A percentile compares a stretch with the other conserved stretches of the same genome.
Conservation (phyloP, 2,329 filamentous ascomycete species). For the Furcasterigmium sp. region DNA sequence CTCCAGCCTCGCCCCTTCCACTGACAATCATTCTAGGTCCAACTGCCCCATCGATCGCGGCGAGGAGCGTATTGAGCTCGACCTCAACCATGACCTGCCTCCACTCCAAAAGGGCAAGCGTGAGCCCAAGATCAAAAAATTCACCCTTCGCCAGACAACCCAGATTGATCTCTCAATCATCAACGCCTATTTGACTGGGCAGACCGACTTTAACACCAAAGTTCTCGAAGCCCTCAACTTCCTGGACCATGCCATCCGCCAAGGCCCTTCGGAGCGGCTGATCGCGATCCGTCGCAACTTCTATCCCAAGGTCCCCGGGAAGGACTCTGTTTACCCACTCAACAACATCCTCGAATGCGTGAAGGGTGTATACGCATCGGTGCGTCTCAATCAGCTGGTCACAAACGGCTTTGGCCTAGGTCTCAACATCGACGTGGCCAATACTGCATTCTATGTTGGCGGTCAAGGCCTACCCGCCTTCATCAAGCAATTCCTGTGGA, state of each 20-base stretch:
- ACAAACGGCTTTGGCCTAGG: constrained; percentile 56
- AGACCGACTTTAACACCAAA: constrained; percentile 55
- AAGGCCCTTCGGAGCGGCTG: constrained; percentile 65
- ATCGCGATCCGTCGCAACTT: constrained; percentile 77
- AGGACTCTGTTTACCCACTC: constrained; percentile 47
- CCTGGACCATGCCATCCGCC: constrained; percentile 81
- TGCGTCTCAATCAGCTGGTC: constrained; percentile 61
- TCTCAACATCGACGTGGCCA: constrained; percentile 87
- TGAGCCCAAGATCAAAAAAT: constrained; percentile 19
- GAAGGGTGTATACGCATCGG: constrained; percentile 85
- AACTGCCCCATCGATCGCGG: constrained; percentile 33
- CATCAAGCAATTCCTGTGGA: constrained; percentile 20
- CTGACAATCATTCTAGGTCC: no score
- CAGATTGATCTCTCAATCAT: constrained; percentile 64
- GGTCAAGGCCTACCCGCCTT: constrained; percentile 28
- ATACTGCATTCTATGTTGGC: constrained; percentile 77
- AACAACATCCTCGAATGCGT: constrained; percentile 63
- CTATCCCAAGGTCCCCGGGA: constrained; percentile 54
- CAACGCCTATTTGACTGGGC: constrained; percentile 57
- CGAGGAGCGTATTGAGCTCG: constrained; percentile 55
- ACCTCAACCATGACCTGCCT: constrained; percentile 65
- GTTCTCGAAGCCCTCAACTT: constrained; percentile 84
- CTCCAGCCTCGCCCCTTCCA: no score
- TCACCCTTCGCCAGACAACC: constrained; percentile 62
- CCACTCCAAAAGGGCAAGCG: constrained; percentile 17